These are phyloP conservation scores for Fistulifera solaris DNA, from an alignment of 108 stramenopile species.

Conservation along the genomic window DNA sequence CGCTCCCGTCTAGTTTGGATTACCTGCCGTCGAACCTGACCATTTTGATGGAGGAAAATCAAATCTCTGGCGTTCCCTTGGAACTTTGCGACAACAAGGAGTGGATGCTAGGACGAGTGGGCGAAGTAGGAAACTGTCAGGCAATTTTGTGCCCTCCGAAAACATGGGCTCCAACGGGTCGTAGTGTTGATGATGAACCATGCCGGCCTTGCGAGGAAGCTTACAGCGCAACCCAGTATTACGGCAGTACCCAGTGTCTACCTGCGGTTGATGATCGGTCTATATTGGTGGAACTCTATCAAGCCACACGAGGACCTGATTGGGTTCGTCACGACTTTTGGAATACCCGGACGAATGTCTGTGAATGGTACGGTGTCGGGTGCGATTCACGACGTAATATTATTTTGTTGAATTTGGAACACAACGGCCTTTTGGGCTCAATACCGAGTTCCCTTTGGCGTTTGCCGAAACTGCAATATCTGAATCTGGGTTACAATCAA, in stretches of 20 bases:
- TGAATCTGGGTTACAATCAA: conserved; percentile 5
- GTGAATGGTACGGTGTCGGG: conserved; percentile 7
- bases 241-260: not conserved
- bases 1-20: conserved; percentile 24
- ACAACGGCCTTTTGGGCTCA: conserved; percentile 1
- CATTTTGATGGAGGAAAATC: conserved; percentile 20
- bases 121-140: conserved; percentile 38
- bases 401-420: not conserved
- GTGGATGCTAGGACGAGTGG: conserved; percentile 47
- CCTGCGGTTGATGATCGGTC: not conserved
- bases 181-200: conserved; percentile 9
- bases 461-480: not conserved
- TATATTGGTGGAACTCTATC: not conserved
- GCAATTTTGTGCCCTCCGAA: conserved; percentile 67
- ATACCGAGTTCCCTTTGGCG: not conserved
- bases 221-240: not conserved
- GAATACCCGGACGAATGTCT: not conserved
- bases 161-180: conserved; percentile 40
- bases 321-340: not conserved
- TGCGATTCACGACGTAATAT: not conserved
- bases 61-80: conserved; percentile 15
- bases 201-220: conserved; percentile 12
- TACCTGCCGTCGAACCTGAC: conserved; percentile 17
- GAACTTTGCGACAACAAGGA: conserved; percentile 22
- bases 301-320: not conserved